Evolutionary conservation across 2,329 filamentous ascomycete genomes (phyloP).

Genomic region (Pezicula carpinea): DNA sequence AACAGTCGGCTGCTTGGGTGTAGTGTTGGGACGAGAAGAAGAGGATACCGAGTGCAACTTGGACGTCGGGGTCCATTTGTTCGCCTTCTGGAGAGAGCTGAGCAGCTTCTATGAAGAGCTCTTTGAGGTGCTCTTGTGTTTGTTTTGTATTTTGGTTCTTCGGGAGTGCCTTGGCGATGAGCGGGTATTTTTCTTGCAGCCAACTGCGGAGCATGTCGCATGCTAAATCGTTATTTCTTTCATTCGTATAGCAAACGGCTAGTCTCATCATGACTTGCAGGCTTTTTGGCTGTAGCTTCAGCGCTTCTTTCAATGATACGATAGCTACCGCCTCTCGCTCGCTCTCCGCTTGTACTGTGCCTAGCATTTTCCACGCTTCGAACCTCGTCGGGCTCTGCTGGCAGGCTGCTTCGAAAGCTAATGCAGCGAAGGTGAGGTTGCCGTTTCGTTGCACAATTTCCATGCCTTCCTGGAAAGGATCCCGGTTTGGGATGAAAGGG

Average conservation of each 20-base stretch:
- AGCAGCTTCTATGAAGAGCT: slow-evolving; percentile 2
- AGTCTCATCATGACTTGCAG: slow-evolving; percentile 1
- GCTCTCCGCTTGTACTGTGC: slow-evolving; percentile 2
- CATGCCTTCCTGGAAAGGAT: slow-evolving; percentile 1
- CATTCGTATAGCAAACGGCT: slow-evolving; percentile 5
- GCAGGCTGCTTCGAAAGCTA: slow-evolving; percentile 5
- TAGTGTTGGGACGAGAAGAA: slow-evolving; percentile 1
- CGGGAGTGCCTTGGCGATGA: not conserved
- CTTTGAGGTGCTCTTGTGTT: slow-evolving; percentile 1
- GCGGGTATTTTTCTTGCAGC: slow-evolving; percentile 4
- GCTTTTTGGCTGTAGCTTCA: slow-evolving; percentile 2
- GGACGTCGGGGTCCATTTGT: slow-evolving; percentile 2
- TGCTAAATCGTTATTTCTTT: not conserved
- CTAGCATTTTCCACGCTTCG: slow-evolving; percentile 4
- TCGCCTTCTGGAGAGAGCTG: not conserved
- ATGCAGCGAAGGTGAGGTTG: slow-evolving; percentile 3
- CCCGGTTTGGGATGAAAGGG: not conserved
- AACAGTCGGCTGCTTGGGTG: slow-evolving; percentile 5
- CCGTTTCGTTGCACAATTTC: slow-evolving; percentile 1
- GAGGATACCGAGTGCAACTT: slow-evolving; percentile 4
- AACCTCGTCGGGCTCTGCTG: not conserved
- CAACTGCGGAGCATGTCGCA: not conserved
- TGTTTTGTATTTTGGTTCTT: not conserved
- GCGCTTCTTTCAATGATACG: slow-evolving; percentile 2
- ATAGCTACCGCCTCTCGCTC: slow-evolving; percentile 2